Percentiles rank a stretch among this genome's conserved stretches.
These are phyloP conservation scores for Phytopythium aichiense DNA, from an alignment of 352 stramenopile species.

Conservation along the genomic window DNA sequence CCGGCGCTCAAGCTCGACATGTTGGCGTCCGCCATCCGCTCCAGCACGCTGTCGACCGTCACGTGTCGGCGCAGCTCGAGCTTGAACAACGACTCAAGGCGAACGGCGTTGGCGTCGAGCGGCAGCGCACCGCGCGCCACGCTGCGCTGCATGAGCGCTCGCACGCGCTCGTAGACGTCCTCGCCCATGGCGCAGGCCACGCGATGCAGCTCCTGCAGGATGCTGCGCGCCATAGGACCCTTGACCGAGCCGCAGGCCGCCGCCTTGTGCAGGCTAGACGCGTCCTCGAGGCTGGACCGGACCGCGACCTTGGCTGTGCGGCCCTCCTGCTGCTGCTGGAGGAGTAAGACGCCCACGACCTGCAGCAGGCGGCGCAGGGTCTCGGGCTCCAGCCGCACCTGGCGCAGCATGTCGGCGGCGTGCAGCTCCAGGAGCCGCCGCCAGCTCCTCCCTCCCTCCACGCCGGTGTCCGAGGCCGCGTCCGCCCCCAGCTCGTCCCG, in stretches of 20 bases:
- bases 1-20: background rate
- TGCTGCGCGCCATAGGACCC: slow-evolving; percentile 9
- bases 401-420: slow-evolving; percentile 36
- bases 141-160: slow-evolving; percentile 36
- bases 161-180: slow-evolving; percentile 37
- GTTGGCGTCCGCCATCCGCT: slow-evolving; percentile 22
- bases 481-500: background rate
- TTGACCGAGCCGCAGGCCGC: background rate
- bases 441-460: slow-evolving; percentile 14
- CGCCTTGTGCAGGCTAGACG: background rate
- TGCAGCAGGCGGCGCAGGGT: slow-evolving; percentile 32
- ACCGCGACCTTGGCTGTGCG: background rate
- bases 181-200: slow-evolving; percentile 37
- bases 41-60: slow-evolving; percentile 39
- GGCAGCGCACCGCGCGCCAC: slow-evolving; percentile 36
- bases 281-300: background rate
- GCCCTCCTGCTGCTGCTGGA: background rate
- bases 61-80: slow-evolving; percentile 53
- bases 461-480: background rate
- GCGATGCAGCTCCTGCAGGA: slow-evolving; percentile 35
- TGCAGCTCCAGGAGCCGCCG: slow-evolving; percentile 38
- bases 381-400: slow-evolving; percentile 29
- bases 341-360: slow-evolving; percentile 12
- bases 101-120: slow-evolving; percentile 36
- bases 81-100: slow-evolving; percentile 57